These are phyloP conservation scores for Pseudogymnoascus sp. DNA, from an alignment of 2,329 filamentous ascomycete species.

Conservation along the genomic window DNA sequence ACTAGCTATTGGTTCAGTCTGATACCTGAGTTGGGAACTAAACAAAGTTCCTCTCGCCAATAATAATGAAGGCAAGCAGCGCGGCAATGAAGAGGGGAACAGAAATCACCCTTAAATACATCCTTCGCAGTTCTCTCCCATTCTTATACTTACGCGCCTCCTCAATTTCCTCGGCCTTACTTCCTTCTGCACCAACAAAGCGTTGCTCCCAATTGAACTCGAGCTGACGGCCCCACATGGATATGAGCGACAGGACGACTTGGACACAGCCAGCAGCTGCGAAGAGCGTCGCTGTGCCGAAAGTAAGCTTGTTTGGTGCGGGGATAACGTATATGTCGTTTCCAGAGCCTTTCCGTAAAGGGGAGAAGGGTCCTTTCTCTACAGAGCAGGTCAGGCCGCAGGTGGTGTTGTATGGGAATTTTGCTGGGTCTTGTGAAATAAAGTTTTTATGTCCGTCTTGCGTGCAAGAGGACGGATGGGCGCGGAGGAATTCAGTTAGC, in stretches of 20 bases:
- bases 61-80: conserved; percentile 48
- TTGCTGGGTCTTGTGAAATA: conserved; percentile 27
- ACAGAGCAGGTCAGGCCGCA: conserved; percentile 43
- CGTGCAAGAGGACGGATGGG: conserved; percentile 35
- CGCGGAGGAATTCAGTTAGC: conserved; percentile 55
- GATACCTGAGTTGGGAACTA: conserved; percentile 44
- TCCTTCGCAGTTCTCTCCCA: conserved; percentile 46
- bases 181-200: conserved; percentile 27
- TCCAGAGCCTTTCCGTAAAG: conserved; percentile 44
- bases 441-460: conserved; percentile 31
- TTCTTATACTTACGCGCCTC: conserved; percentile 22
- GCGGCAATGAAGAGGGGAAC: conserved; percentile 51
- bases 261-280: conserved; percentile 58
- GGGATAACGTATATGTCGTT: conserved; percentile 58
- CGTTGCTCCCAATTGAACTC: conserved; percentile 50
- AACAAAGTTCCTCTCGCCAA: conserved; percentile 61
- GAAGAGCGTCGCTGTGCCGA: conserved; percentile 51
- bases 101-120: conserved; percentile 47
- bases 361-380: conserved; percentile 42
- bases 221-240: conserved; percentile 56
- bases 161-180: background rate
- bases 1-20: conserved; percentile 54
- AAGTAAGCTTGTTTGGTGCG: conserved; percentile 45
- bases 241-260: conserved; percentile 51
- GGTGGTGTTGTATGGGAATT: conserved; percentile 38